These are phyloP conservation scores for Rugonectria rugulosa DNA, from an alignment of 2,329 filamentous ascomycete genomes.

Conservation along the genomic window DNA sequence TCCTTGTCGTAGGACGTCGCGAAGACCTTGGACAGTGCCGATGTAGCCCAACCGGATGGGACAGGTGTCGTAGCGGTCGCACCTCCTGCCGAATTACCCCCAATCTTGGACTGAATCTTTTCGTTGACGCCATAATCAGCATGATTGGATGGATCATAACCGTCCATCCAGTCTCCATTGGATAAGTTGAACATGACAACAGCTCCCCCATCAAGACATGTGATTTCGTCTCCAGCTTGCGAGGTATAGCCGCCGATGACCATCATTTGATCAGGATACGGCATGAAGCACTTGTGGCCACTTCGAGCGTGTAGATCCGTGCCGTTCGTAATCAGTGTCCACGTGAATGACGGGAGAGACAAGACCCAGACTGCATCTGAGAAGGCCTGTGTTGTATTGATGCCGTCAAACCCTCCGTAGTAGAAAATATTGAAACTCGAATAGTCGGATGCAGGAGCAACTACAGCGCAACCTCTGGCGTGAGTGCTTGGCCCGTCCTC, in stretches of 20 bases:
- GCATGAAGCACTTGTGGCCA: constrained; percentile 77
- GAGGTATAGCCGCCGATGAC: constrained; percentile 72
- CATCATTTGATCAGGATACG: constrained; percentile 83
- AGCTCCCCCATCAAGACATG: constrained; percentile 60
- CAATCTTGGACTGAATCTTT: constrained; percentile 69
- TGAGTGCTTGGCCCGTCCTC: constrained; percentile 64
- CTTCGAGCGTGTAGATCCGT: constrained; percentile 65
- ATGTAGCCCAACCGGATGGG: constrained; percentile 62
- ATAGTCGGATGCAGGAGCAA: constrained; percentile 73
- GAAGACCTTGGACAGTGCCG: constrained; percentile 62
- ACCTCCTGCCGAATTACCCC: constrained; percentile 69
- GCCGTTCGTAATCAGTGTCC: constrained; percentile 65
- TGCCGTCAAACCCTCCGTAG: constrained; percentile 76
- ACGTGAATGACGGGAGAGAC: constrained; percentile 81
- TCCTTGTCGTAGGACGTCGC: constrained; percentile 59
- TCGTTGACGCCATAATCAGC: constrained; percentile 74
- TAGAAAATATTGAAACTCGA: constrained; percentile 86
- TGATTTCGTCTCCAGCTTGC: constrained; percentile 29
- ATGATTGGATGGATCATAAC: constrained; percentile 71
- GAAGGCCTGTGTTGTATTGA: constrained; percentile 49
- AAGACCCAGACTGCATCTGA: constrained; percentile 81
- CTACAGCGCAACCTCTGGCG: constrained; percentile 75
- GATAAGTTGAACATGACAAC: constrained; percentile 78
- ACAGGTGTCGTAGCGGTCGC: constrained; percentile 74
- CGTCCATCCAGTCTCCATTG: constrained; percentile 71